Evolutionary conservation across 2,329 filamentous ascomycete genomes (phyloP).

Genomic region (Penicillium expansum): DNA sequence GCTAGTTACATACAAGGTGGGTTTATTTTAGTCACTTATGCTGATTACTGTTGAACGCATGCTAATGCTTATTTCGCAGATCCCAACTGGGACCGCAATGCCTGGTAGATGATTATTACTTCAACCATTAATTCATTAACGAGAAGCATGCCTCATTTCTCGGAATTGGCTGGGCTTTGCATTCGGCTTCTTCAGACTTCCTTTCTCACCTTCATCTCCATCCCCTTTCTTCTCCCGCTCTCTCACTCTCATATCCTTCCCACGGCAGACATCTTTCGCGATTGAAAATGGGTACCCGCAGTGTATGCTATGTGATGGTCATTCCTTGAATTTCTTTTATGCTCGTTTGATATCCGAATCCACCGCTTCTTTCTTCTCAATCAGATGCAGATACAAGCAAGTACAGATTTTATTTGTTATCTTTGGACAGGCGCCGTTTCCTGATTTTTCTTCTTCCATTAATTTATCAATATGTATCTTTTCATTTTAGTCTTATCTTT

Average conservation of each 20-base stretch:
- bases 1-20: constrained; percentile 94
- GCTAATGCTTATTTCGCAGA: constrained; percentile 33
- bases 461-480: neutral
- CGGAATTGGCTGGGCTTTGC: neutral
- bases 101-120: constrained; percentile 57
- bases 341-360: constrained; percentile 18
- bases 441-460: neutral
- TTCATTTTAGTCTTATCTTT: neutral
- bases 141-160: constrained; percentile 3
- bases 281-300: constrained; percentile 9
- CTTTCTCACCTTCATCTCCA: neutral
- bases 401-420: neutral
- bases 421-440: neutral
- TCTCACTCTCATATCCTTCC: constrained; percentile 7
- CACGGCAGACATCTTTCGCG: neutral
- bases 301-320: constrained; percentile 20
- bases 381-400: neutral
- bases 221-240: neutral
- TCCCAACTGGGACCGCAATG: constrained; percentile 78
- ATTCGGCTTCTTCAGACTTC: neutral
- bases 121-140: constrained; percentile 1
- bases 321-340: constrained; percentile 4
- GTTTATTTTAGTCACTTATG: constrained; percentile 22
- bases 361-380: neutral
- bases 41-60: constrained; percentile 1